Evolutionary conservation across 805 yeast species (phyloP).

Genomic region (Candida awuae): DNA sequence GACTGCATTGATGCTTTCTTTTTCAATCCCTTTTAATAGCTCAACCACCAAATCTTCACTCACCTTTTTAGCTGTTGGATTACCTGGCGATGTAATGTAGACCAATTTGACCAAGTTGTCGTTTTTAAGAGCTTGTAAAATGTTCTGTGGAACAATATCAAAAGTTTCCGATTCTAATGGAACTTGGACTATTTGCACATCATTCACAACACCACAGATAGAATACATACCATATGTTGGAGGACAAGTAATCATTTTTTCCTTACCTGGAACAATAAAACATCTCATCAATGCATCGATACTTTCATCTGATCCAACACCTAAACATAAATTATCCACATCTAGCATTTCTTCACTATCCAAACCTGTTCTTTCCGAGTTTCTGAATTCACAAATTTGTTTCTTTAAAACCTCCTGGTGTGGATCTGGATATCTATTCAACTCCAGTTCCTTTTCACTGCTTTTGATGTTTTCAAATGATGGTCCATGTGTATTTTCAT

Average conservation of each 20-base stretch:
- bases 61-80: conserved; percentile 77
- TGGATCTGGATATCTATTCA: conserved; percentile 95
- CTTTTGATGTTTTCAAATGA: conserved; percentile 41
- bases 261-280: conserved; percentile 72
- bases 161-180: conserved; percentile 64
- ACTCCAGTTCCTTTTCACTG: conserved; percentile 43
- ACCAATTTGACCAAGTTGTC: conserved; percentile 66
- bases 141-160: conserved; percentile 50
- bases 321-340: conserved; percentile 74
- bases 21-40: conserved; percentile 33
- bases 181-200: conserved; percentile 67
- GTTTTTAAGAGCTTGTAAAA: conserved; percentile 40
- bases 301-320: conserved; percentile 96
- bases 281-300: conserved; percentile 85
- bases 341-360: conserved; percentile 13
- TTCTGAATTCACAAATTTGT: conserved; percentile 65
- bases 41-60: conserved; percentile 40
- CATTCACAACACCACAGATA: conserved; percentile 85
- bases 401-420: conserved; percentile 75
- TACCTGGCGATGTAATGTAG: conserved; percentile 92
- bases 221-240: conserved; percentile 98
- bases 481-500: conserved; percentile 93
- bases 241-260: conserved; percentile 78
- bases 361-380: conserved; percentile 30
- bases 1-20: conserved; percentile 58